These are phyloP conservation scores for Thymus quinquecostatus DNA, from an alignment of 257 asterid species.

Conservation along the genomic window DNA sequence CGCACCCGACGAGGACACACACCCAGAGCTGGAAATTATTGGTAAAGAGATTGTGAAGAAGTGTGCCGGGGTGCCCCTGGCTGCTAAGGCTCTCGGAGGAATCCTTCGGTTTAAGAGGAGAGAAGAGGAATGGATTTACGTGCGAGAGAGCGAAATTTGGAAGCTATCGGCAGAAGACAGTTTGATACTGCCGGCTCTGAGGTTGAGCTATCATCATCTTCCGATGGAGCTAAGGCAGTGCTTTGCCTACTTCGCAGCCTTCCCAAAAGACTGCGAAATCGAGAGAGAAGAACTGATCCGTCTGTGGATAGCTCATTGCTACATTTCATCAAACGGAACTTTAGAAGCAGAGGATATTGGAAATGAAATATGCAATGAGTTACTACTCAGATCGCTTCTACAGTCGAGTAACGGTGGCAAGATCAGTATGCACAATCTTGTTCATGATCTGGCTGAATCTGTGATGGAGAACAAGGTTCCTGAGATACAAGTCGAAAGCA, in stretches of 20 bases:
- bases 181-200: conserved; percentile 32
- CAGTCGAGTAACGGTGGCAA: background rate
- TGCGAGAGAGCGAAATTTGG: background rate
- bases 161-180: no score
- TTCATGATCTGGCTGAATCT: conserved; percentile 17
- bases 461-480: conserved; percentile 14
- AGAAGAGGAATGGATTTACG: conserved; percentile 34
- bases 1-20: background rate
- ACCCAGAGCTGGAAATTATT: conserved; percentile 19
- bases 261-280: conserved; percentile 30
- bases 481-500: background rate
- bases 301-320: conserved; percentile 39
- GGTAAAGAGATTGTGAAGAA: conserved; percentile 37
- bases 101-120: conserved; percentile 16
- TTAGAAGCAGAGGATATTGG: conserved; percentile 11
- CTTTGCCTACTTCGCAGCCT: background rate
- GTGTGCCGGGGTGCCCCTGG: conserved; percentile 39
- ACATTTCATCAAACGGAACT: background rate
- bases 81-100: background rate
- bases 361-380: background rate
- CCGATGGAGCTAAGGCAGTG: background rate
- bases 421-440: background rate
- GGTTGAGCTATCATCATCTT: conserved; percentile 43
- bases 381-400: background rate
- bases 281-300: conserved; percentile 22